Evolutionary conservation across 176 grass and related monocot species (phyloP), one percentile per base, ranked within the genome.

Genomic region (Areca catechu): DNA sequence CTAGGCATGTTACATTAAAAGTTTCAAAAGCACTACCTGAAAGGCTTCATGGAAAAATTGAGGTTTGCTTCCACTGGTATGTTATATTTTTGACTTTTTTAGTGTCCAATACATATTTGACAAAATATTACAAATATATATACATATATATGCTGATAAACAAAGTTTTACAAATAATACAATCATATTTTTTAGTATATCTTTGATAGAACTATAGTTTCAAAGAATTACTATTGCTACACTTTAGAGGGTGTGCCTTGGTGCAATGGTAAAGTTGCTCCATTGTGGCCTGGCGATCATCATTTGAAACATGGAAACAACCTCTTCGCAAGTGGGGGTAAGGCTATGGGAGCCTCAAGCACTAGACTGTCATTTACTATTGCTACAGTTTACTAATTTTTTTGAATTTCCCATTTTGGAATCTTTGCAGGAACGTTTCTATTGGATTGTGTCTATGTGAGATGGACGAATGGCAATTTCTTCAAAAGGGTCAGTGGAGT

Each of bases 31-130:
- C 78, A 57, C 61, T 84, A 27, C 86, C 81, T 7, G 87, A 85
- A 23, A 97, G 80, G 21, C 60, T 80, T 51, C 71, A 82, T 30
- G 77, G 65, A 81, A 97, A 91, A 60, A 57, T 88, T 54, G 68
- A 80, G 55, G 82, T 97, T 72, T 97, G 93, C 72, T 80, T 90
- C 16, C 87, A 91, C 66, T 43, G 83, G 92, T 97, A 78, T 91
- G 86, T 55, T 7, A 17, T 73, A 24, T 29, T 22, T 23, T 10
- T n/a, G 16, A 43, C 34, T 43, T 12, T 1, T 1, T 12, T 43
- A 7, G 10, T 12, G 2, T 43, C 34, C 34, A 43, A 43, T 10
- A 37, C 34, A 12, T 37, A 37, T 37, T 9, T 7, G 6, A 34
- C 34, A 37, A 37, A 37, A 37, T 12, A 37, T 10, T 37, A 34